Evolutionary conservation across 345 rosid genomes (phyloP).

Genomic region (Crucihimalaya himalaica): DNA sequence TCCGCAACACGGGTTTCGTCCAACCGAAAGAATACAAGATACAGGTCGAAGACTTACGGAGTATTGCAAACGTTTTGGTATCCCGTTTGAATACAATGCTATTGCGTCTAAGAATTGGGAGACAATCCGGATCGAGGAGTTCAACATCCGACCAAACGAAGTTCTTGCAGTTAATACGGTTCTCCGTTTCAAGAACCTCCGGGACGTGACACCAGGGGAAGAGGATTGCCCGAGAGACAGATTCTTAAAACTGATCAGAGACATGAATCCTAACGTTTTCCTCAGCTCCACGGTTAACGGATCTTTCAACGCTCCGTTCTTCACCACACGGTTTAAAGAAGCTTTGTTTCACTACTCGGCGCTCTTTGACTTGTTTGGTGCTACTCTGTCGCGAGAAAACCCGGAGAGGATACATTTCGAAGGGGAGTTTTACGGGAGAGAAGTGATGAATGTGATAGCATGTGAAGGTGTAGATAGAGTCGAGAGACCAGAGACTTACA

Average conservation of each 20-base stretch:
- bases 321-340: constrained; percentile 71
- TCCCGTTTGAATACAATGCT: constrained; percentile 73
- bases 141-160: constrained; percentile 58
- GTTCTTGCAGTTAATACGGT: constrained; percentile 63
- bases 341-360: constrained; percentile 76
- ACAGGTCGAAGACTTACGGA: constrained; percentile 66
- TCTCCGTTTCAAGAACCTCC: constrained; percentile 50
- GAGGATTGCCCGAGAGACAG: constrained; percentile 60
- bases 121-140: constrained; percentile 60
- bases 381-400: constrained; percentile 50
- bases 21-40: constrained; percentile 64
- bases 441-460: constrained; percentile 66
- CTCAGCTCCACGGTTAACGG: constrained; percentile 58
- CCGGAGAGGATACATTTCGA: constrained; percentile 58
- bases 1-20: constrained; percentile 75
- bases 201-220: constrained; percentile 62
- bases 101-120: constrained; percentile 74
- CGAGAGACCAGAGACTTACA: constrained; percentile 83
- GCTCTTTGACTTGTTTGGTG: constrained; percentile 63
- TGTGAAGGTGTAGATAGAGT: constrained; percentile 80
- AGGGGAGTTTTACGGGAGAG: constrained; percentile 64
- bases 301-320: constrained; percentile 74
- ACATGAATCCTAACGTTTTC: constrained; percentile 60
- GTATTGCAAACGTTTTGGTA: constrained; percentile 70
- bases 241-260: constrained; percentile 57